A percentile compares a stretch with the other conserved stretches of the same genome.
These are phyloP conservation scores for Cydonia oblonga DNA, from an alignment of 331 rosid species.

Conservation along the genomic window DNA sequence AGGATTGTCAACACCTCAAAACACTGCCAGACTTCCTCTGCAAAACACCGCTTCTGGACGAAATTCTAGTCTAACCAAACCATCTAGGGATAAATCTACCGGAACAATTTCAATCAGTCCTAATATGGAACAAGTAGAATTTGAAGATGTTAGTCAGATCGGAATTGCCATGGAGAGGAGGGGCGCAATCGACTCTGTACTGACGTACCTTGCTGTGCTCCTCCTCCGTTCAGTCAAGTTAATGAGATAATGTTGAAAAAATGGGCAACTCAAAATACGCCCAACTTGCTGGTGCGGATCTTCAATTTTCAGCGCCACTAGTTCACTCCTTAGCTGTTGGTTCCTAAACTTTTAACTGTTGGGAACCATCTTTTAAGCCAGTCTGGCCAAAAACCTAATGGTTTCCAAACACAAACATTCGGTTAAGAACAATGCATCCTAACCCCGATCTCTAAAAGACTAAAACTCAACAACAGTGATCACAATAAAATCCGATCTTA, in stretches of 20 bases:
- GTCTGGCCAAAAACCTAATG: constrained; percentile 72
- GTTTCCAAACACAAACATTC: constrained; percentile 10
- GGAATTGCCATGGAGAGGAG: neutral
- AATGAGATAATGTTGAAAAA: neutral
- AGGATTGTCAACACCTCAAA: too few relatives aligned
- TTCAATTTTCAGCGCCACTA: constrained; percentile 42
- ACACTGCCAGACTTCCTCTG: neutral
- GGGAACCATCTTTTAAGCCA: constrained; percentile 66
- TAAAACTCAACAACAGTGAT: neutral
- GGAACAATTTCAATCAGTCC: constrained; percentile 3
- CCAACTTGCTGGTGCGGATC: constrained; percentile 34
- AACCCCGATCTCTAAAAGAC: neutral
- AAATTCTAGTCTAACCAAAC: neutral
- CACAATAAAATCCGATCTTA: neutral
- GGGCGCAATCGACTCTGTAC: constrained; percentile 1
- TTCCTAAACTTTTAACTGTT: constrained; percentile 46
- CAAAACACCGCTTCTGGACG: neutral
- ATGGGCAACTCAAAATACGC: neutral
- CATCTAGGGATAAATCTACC: neutral
- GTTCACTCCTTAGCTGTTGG: constrained; percentile 70
- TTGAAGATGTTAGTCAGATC: constrained; percentile 2
- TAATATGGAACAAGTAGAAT: neutral
- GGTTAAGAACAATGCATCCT: neutral
- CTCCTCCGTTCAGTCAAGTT: neutral
- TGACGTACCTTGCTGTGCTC: neutral